Percentiles rank a stretch among this genome's conserved stretches.
These are phyloP conservation scores for Metschnikowia koreensis DNA, from an alignment of 805 yeast genomes.

Conservation along the genomic window DNA sequence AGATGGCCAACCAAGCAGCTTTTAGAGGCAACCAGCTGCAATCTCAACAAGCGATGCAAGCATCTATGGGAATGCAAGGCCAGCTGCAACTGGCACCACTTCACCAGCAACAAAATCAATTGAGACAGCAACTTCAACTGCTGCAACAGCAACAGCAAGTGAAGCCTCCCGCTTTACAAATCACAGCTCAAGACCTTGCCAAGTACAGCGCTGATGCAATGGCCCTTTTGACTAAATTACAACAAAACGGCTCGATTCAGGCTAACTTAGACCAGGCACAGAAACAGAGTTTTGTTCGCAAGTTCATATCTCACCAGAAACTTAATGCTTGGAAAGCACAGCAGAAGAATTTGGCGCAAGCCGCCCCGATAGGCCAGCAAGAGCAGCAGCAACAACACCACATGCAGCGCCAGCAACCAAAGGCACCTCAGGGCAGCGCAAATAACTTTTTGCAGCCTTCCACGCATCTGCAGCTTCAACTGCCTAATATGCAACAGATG, in stretches of 20 bases:
- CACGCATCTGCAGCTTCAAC: constrained; percentile 12
- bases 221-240: constrained; percentile 35
- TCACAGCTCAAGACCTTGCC: constrained; percentile 32
- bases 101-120: constrained; percentile 11
- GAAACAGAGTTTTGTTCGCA: constrained; percentile 38
- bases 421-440: constrained; percentile 4
- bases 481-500: constrained; percentile 12
- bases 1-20: constrained; percentile 6
- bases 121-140: constrained; percentile 11
- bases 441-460: constrained; percentile 7
- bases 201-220: constrained; percentile 42
- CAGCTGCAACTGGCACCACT: constrained; percentile 15
- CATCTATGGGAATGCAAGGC: constrained; percentile 7
- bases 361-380: constrained; percentile 3
- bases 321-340: constrained; percentile 27
- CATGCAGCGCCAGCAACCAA: constrained; percentile 12
- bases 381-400: constrained; percentile 13
- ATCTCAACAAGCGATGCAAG: constrained; percentile 7
- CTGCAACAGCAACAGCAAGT: constrained; percentile 15
- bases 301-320: constrained; percentile 41
- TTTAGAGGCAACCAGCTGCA: constrained; percentile 7
- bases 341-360: constrained; percentile 16
- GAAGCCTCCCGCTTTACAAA: constrained; percentile 14
- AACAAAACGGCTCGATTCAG: constrained; percentile 35
- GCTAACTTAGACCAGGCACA: constrained; percentile 35